Evolutionary conservation across 192 early-diverging fungal genomes (phyloP).

Genomic region (Umbelopsis isabellina): DNA sequence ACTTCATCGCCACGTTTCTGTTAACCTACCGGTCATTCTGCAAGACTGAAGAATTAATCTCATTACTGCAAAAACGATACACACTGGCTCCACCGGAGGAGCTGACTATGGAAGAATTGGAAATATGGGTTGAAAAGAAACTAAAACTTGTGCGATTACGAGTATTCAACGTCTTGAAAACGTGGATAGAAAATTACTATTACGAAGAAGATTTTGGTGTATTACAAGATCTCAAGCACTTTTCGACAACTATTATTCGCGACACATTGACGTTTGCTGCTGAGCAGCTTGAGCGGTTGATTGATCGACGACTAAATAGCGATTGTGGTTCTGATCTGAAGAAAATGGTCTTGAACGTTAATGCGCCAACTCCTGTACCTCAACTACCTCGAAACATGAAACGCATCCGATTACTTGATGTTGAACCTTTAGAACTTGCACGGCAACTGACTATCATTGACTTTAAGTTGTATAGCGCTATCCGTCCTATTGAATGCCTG

Average conservation of each 20-base stretch:
- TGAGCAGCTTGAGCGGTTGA: slow-evolving; percentile 72
- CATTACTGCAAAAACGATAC: slow-evolving; percentile 79
- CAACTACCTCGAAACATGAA: slow-evolving; percentile 82
- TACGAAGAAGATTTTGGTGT: slow-evolving; percentile 74
- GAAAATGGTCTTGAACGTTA: slow-evolving; percentile 65
- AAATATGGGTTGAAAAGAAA: slow-evolving; percentile 88
- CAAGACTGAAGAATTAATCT: slow-evolving; percentile 78
- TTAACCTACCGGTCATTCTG: slow-evolving; percentile 95
- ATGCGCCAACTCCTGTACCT: slow-evolving; percentile 70
- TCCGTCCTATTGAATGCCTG: slow-evolving; percentile 88
- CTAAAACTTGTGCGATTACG: slow-evolving; percentile 85
- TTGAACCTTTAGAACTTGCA: slow-evolving; percentile 92
- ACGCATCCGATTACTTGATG: slow-evolving; percentile 78
- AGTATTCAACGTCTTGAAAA: slow-evolving; percentile 93
- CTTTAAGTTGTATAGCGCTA: slow-evolving; percentile 74
- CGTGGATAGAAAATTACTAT: slow-evolving; percentile 94
- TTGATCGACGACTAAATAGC: slow-evolving; percentile 68
- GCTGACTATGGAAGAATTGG: slow-evolving; percentile 67
- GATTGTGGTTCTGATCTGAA: slow-evolving; percentile 58
- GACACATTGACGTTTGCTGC: slow-evolving; percentile 72
- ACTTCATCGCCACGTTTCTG: slow-evolving; percentile 87
- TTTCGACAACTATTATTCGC: slow-evolving; percentile 71
- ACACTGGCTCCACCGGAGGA: slow-evolving; percentile 71
- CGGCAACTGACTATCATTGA: slow-evolving; percentile 94
- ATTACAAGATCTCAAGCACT: slow-evolving; percentile 72